Evolutionary conservation across 2,329 filamentous ascomycete genomes (phyloP).

Genomic region (Claviceps spartinae): DNA sequence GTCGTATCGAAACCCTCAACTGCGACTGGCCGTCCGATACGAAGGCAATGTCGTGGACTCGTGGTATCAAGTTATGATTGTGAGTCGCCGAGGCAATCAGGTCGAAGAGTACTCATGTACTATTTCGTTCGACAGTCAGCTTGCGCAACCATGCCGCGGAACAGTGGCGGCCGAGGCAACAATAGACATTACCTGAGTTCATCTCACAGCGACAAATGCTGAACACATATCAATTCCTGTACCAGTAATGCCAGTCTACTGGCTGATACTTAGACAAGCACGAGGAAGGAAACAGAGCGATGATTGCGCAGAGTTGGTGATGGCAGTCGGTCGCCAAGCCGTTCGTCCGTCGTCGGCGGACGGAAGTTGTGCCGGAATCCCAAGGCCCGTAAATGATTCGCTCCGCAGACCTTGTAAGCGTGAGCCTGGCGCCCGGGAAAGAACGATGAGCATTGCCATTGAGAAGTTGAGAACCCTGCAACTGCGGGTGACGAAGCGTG

Average conservation of each 20-base stretch:
- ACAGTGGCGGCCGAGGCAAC: not conserved
- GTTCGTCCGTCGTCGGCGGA: not conserved
- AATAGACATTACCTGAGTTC: not conserved
- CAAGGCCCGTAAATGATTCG: not conserved
- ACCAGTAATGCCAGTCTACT: too few species aligned
- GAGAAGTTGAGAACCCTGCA: conserved; percentile 23
- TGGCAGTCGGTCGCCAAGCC: not conserved
- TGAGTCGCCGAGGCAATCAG: not conserved
- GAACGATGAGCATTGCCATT: conserved; percentile 25
- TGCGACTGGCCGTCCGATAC: conserved; percentile 4
- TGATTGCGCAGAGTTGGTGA: not conserved
- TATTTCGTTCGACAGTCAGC: not conserved
- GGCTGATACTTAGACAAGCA: too few species aligned
- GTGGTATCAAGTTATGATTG: conserved; percentile 1
- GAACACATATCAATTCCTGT: too few species aligned
- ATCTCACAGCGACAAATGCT: not conserved
- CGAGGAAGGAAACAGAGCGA: not conserved
- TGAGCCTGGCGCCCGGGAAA: conserved; percentile 6
- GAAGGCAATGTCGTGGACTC: conserved; percentile 1
- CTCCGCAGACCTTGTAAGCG: not conserved
- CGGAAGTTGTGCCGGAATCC: not conserved
- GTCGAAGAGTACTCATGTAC: not conserved
- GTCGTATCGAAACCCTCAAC: not conserved
- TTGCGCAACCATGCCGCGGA: not conserved
- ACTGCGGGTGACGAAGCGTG: conserved; percentile 19